phyloP scores from a whole-genome alignment of 2,329 filamentous ascomycete species.

The Dactylellina cionopaga region DNA sequence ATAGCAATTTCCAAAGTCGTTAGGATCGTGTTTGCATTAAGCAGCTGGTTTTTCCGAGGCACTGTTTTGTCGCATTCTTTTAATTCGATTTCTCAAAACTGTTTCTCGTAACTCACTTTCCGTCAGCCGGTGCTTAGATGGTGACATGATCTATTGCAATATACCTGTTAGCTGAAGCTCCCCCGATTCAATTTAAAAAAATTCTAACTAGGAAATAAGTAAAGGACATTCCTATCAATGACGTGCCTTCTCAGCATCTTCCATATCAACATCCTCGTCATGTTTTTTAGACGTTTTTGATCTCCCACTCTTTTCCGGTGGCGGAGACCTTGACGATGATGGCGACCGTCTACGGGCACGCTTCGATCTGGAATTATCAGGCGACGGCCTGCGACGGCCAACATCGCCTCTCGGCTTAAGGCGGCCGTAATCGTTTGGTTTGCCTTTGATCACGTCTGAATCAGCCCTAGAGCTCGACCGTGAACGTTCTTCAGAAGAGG shows the following conservation, averaged over 20 bases:
- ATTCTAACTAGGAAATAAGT: neutral
- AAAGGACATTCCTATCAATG: slow-evolving; percentile 51
- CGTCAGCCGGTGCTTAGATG: slow-evolving; percentile 27
- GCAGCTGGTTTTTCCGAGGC: neutral
- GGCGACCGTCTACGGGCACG: slow-evolving; percentile 42
- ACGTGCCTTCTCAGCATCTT: slow-evolving; percentile 53
- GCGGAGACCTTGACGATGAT: slow-evolving; percentile 35
- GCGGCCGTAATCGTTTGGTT: slow-evolving; percentile 44
- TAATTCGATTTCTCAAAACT: slow-evolving; percentile 47
- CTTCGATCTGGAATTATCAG: slow-evolving; percentile 41
- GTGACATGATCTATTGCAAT: neutral
- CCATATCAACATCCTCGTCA: slow-evolving; percentile 50
- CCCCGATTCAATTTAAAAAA: neutral
- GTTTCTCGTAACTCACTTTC: slow-evolving; percentile 47
- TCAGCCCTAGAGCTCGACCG: slow-evolving; percentile 48
- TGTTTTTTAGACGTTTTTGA: slow-evolving; percentile 22
- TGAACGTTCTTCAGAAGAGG: slow-evolving; percentile 49
- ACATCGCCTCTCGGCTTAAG: slow-evolving; percentile 29
- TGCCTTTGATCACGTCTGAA: slow-evolving; percentile 46
- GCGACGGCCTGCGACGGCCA: slow-evolving; percentile 31
- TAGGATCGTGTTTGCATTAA: no score
- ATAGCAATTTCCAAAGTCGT: neutral
- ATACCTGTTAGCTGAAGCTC: slow-evolving; percentile 11
- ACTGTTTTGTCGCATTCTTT: slow-evolving; percentile 38
- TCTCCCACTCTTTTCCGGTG: slow-evolving; percentile 25